Evolutionary conservation across 306 rosid species (phyloP).

Genomic region (Glycyrrhiza uralensis): DNA sequence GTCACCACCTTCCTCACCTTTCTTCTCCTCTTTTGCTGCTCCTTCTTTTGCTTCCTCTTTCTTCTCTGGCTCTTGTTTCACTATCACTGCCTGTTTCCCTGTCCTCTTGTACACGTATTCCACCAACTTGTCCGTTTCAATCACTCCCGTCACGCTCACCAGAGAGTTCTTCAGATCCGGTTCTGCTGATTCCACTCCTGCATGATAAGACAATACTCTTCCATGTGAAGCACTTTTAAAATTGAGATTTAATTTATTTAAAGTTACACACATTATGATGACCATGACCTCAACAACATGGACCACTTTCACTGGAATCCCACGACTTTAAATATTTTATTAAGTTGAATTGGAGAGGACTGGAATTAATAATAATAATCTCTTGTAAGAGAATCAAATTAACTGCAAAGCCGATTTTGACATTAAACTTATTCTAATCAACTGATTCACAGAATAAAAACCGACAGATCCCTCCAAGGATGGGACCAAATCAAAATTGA

Average conservation of each 20-base stretch:
- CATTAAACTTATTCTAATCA: not conserved
- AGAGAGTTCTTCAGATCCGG: conserved; percentile 79
- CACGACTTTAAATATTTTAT: not conserved
- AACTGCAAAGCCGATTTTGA: not conserved
- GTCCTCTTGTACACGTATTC: conserved; percentile 69
- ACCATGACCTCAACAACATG: conserved; percentile 22
- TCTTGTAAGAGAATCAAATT: conserved; percentile 25
- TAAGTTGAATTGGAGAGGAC: conserved; percentile 14
- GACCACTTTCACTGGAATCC: conserved; percentile 22
- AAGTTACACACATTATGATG: not conserved
- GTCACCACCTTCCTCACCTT: conserved; percentile 28
- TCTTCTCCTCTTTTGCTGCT: conserved; percentile 33
- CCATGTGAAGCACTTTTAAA: not conserved
- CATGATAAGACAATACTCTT: not conserved
- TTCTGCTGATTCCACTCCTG: conserved; percentile 82
- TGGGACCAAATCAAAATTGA: conserved; percentile 1
- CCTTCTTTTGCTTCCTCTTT: conserved; percentile 39
- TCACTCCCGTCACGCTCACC: conserved; percentile 76
- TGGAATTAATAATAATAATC: conserved; percentile 14
- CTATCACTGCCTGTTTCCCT: conserved; percentile 69
- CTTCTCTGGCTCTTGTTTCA: conserved; percentile 61
- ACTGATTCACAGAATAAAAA: not conserved
- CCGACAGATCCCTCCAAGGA: conserved; percentile 23
- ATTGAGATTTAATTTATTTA: not conserved
- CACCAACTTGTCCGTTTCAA: conserved; percentile 56